Evolutionary conservation across 208 protist genomes (phyloP).

Genomic region (Trypanosomatidae sp.): DNA sequence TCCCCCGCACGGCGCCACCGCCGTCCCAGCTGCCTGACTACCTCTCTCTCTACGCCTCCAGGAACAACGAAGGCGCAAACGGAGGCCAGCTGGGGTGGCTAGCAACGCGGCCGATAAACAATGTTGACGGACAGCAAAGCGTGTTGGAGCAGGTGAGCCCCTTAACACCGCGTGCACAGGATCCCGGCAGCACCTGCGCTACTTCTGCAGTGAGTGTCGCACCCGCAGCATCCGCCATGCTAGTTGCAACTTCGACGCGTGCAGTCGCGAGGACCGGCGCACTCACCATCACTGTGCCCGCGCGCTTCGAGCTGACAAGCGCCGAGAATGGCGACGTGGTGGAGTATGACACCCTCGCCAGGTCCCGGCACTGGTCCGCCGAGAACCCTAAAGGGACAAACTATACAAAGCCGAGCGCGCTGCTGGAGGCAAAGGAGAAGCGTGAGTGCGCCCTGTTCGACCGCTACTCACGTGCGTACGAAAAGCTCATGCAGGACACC

Average conservation of each 20-base stretch:
- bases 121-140: constrained; percentile 13
- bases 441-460: constrained; percentile 37
- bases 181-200: background rate
- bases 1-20: background rate
- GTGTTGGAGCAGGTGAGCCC: constrained; percentile 8
- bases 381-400: constrained; percentile 9
- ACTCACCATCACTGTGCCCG: background rate
- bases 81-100: background rate
- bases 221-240: background rate
- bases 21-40: background rate
- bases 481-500: constrained; percentile 27
- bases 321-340: constrained; percentile 49
- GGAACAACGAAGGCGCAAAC: background rate
- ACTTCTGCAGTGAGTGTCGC: background rate
- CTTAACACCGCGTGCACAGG: background rate
- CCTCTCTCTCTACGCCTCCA: constrained; percentile 4
- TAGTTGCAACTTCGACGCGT: background rate
- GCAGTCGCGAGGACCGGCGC: background rate
- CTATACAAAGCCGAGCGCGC: constrained; percentile 33
- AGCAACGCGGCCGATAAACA: background rate
- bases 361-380: constrained; percentile 33
- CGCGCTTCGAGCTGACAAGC: constrained; percentile 42
- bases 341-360: constrained; percentile 32
- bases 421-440: constrained; percentile 43
- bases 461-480: constrained; percentile 44